Conservation (phyloP, 1,284 basidiomycete genomes). For the Microbotryum scabiosae region DNA sequence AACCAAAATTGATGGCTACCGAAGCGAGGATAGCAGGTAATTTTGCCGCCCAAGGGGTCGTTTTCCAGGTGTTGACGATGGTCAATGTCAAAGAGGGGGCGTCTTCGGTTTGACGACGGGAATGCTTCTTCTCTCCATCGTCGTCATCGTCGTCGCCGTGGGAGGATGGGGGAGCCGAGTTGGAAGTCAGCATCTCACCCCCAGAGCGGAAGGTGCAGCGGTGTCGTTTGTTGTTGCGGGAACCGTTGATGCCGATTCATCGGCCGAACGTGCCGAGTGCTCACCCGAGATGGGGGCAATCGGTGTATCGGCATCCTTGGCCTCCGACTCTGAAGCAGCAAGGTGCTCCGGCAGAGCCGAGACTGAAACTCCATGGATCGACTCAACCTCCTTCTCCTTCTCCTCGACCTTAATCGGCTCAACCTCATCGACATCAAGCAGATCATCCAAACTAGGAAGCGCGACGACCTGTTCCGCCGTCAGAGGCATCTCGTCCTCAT, state of each 20-base stretch:
- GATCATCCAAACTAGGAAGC: slow-evolving; percentile 7
- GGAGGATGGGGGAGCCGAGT: no score
- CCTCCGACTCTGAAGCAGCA: slow-evolving; percentile 26
- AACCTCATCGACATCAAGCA: slow-evolving; percentile 14
- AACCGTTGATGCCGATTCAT: no score
- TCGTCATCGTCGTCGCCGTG: no score
- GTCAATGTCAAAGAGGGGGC: slow-evolving; percentile 60
- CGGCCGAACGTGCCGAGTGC: no score
- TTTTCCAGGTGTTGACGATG: slow-evolving; percentile 62
- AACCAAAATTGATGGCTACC: slow-evolving; percentile 78
- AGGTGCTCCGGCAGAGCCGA: neutral
- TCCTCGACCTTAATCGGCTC: slow-evolving; percentile 8
- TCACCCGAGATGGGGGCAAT: no score
- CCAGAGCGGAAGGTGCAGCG: no score
- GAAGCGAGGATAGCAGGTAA: slow-evolving; percentile 67
- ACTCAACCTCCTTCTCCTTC: neutral
- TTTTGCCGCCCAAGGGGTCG: slow-evolving; percentile 51
- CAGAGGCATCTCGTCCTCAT: slow-evolving; percentile 6
- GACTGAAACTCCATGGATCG: neutral
- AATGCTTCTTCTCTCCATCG: no score
- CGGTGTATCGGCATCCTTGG: slow-evolving; percentile 5
- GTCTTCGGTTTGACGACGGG: slow-evolving; percentile 1
- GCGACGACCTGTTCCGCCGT: slow-evolving; percentile 14
- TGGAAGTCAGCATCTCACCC: no score
- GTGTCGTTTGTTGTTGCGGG: no score